Conservation (phyloP, 352 stramenopile species). For the Pythium dissimile region DNA sequence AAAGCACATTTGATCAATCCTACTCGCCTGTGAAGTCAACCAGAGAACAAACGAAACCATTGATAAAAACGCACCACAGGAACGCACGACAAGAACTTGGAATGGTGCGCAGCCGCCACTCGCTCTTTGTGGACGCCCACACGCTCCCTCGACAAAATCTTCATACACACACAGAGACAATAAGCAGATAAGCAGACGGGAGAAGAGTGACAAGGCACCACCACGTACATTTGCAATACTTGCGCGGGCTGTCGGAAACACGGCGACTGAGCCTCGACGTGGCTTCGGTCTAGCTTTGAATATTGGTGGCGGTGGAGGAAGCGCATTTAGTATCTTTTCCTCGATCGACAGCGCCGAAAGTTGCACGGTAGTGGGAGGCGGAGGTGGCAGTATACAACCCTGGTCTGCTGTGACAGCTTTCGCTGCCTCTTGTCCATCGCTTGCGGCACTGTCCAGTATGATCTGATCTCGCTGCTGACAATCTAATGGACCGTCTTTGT, state of each 20-base stretch:
- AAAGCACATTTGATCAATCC: background rate
- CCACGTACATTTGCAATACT: conserved; percentile 13
- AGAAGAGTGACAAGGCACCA: background rate
- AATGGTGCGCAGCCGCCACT: background rate
- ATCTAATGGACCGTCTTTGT: too few relatives aligned
- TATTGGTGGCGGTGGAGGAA: background rate
- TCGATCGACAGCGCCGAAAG: too few relatives aligned
- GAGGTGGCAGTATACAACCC: too few relatives aligned
- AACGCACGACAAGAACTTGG: conserved; percentile 9
- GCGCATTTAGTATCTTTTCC: too few relatives aligned
- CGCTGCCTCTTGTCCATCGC: too few relatives aligned
- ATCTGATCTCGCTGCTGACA: too few relatives aligned
- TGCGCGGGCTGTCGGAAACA: conserved; percentile 1
- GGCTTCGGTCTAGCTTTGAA: background rate
- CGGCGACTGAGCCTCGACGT: background rate
- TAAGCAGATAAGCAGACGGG: background rate
- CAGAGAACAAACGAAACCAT: too few relatives aligned
- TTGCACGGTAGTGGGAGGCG: too few relatives aligned
- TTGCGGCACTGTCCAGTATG: too few relatives aligned
- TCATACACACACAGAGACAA: background rate
- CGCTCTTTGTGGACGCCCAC: conserved; percentile 1
- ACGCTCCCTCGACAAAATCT: conserved; percentile 23
- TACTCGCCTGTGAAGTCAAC: too few relatives aligned
- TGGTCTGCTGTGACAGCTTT: too few relatives aligned
- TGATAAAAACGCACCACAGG: conserved; percentile 8